Evolutionary conservation across 495 filamentous ascomycete genomes (phyloP).

Genomic region (Schizothecium vesticola): DNA sequence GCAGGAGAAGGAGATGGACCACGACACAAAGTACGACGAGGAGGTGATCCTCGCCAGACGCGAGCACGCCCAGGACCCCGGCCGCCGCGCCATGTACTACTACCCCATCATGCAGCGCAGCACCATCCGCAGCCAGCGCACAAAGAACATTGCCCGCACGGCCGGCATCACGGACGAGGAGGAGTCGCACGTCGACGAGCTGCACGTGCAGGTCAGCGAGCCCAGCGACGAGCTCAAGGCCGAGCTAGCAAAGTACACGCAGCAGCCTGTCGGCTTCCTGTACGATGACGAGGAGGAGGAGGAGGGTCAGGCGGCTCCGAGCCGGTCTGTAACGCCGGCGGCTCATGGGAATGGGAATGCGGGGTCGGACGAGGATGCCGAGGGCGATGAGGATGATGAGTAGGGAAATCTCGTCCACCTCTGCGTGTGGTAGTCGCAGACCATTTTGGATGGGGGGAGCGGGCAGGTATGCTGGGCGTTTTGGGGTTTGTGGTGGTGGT

Average conservation of each 20-base stretch:
- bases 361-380: constrained; percentile 21
- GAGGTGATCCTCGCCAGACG: constrained; percentile 49
- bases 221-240: constrained; percentile 35
- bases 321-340: constrained; percentile 8
- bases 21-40: constrained; percentile 57
- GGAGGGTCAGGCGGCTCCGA: constrained; percentile 6
- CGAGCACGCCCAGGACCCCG: constrained; percentile 32
- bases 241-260: constrained; percentile 36
- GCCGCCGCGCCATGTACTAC: constrained; percentile 69
- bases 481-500: too few species aligned
- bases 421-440: too few species aligned
- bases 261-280: constrained; percentile 37
- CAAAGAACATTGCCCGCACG: constrained; percentile 49
- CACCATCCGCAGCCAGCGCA: constrained; percentile 50
- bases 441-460: too few species aligned
- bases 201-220: constrained; percentile 40
- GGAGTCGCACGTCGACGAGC: constrained; percentile 37
- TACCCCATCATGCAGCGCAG: constrained; percentile 76
- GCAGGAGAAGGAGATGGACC: constrained; percentile 57
- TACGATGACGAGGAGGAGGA: constrained; percentile 23
- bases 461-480: too few species aligned
- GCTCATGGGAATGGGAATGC: background rate
- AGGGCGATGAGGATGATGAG: constrained; percentile 26
- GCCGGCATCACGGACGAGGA: constrained; percentile 39
- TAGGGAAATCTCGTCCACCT: background rate